phyloP scores from a whole-genome alignment of 106 monocot genomes.

The Phalaenopsis aphrodite region DNA sequence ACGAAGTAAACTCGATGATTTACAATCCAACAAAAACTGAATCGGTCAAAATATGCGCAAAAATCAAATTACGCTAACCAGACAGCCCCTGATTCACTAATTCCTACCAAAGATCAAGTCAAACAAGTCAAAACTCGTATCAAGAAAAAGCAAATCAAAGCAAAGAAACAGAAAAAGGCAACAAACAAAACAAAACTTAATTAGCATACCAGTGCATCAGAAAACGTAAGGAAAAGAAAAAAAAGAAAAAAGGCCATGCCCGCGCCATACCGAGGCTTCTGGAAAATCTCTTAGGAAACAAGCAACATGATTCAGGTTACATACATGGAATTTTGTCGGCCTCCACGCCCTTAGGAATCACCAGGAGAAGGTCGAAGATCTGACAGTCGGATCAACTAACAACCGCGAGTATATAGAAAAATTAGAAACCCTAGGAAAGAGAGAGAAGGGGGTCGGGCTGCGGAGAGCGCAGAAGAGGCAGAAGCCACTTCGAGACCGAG shows the following conservation, averaged over 20 bases:
- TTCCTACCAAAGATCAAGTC: not conserved
- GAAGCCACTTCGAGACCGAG: not conserved
- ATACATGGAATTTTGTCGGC: not conserved
- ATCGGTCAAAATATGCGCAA: not conserved
- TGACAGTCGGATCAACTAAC: not conserved
- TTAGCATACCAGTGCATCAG: not conserved
- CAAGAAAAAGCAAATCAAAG: not conserved
- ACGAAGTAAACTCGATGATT: not conserved
- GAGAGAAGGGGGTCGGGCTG: not conserved
- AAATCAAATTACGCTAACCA: not conserved
- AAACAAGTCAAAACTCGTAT: not conserved
- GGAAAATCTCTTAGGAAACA: not conserved
- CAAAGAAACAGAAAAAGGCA: not conserved
- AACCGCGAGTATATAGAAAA: not conserved
- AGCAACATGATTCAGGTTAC: not conserved
- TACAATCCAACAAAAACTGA: not conserved
- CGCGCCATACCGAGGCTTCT: not conserved
- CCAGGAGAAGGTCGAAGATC: not conserved
- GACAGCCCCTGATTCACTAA: not conserved
- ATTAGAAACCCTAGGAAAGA: not conserved
- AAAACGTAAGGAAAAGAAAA: not conserved
- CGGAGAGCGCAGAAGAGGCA: not conserved
- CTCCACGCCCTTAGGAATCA: not conserved
- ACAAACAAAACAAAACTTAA: not conserved
- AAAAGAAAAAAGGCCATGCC: no score